Evolutionary conservation across 2,329 filamentous ascomycete species (phyloP), one percentile per base, ranked within the genome.

Genomic region (Hortaea werneckii): DNA sequence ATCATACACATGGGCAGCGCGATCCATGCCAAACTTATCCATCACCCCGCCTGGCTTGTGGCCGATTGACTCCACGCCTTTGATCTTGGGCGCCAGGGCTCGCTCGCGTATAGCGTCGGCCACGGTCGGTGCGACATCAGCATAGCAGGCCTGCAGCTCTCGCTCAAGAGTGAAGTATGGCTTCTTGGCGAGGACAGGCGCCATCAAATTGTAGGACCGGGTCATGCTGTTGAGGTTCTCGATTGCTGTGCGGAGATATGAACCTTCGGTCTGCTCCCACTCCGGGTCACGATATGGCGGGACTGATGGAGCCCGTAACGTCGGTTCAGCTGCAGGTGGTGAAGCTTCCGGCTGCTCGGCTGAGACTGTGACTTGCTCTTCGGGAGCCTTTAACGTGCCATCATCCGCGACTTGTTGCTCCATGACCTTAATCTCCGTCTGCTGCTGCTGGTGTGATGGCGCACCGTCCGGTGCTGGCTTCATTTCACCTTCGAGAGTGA

Each of bases 141-240:
- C 84, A 60, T 82, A 96, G 62, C 89, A 95, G 2, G 78, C 73
- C 29, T 74, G 75, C 11, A 96, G 73, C 66, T 98, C 92, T 41
- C 90, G 79, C 39, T 88, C 79, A 6, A 96, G 77, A 2, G 75
- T 82, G 60, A 87, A 88, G 65, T 96, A 96, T 0, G 90, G 87
- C 65, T 95, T 95, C 67, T 92, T 94, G 2, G 90, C 89, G 1
- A 95, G 74, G 45, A 87, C 83, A 0, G 92, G 92, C 0, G 92
- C 90, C 80, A 94, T 90, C 3, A 96, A 77, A 58, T 96, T 96
- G 71, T 98, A 98, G 10, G 85, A 85, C 27, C 92, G 79, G 6
- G 87, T 83, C 41, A 94, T 73, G 29, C 69, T 66, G 65, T 96
- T 96, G 46, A 96, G 78, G 46, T 86, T 80, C 40, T 77, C 75